Evolutionary conservation across 1,284 basidiomycete genomes (phyloP).

Genomic region (Meripilus lineatus): DNA sequence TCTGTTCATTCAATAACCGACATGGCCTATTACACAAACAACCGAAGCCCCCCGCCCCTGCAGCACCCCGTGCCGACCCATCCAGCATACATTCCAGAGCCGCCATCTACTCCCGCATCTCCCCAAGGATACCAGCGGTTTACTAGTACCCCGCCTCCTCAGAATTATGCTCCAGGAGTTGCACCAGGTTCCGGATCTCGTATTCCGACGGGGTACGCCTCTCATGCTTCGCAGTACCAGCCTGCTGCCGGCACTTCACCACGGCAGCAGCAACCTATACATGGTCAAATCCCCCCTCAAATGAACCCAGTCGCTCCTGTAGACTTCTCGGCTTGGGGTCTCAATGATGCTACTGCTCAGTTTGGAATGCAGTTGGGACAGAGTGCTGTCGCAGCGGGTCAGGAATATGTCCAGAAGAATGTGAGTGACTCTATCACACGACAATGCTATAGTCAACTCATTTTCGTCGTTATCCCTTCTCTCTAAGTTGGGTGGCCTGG

Average conservation of each 20-base stretch:
- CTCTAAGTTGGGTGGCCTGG: constrained; percentile 70
- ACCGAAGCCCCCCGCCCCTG: constrained; percentile 73
- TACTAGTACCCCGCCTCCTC: constrained; percentile 48
- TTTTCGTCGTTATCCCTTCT: not conserved
- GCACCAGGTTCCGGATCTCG: constrained; percentile 27
- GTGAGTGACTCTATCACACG: constrained; percentile 37
- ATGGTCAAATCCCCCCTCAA: constrained; percentile 24
- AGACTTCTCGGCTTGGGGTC: constrained; percentile 72
- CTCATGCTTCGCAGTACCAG: constrained; percentile 22
- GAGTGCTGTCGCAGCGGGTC: constrained; percentile 88
- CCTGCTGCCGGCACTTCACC: constrained; percentile 19
- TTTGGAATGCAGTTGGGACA: constrained; percentile 96
- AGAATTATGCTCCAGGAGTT: constrained; percentile 33
- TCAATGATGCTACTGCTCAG: constrained; percentile 93
- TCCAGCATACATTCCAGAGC: constrained; percentile 85
- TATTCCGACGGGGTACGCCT: constrained; percentile 26
- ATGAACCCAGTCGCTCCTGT: constrained; percentile 21
- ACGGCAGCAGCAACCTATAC: constrained; percentile 26
- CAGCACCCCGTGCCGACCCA: constrained; percentile 90
- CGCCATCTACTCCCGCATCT: constrained; percentile 75
- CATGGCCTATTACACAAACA: constrained; percentile 35
- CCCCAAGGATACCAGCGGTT: constrained; percentile 76
- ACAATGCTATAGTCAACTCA: constrained; percentile 5
- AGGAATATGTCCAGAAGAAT: constrained; percentile 95
- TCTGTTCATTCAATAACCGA: not conserved